Evolutionary conservation across 164 flowering plant genomes (phyloP).

Genomic region (Vitis amurensis): DNA sequence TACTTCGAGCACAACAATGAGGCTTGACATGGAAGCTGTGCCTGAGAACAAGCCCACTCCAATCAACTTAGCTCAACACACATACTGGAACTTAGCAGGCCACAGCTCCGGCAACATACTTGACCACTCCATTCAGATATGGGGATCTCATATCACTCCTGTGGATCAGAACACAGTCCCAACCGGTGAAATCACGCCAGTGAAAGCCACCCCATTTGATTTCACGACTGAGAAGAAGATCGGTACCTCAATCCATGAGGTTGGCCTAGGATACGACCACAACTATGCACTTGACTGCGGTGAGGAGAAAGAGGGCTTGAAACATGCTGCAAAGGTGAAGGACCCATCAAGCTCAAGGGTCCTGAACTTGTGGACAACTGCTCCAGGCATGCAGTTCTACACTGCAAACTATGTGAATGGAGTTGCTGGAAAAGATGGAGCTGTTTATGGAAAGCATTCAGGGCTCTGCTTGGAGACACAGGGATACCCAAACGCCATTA

Average conservation of each 20-base stretch:
- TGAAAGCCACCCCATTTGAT: conserved; percentile 82
- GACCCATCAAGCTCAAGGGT: conserved; percentile 73
- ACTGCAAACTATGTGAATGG: conserved; percentile 88
- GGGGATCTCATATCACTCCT: conserved; percentile 76
- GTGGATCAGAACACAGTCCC: conserved; percentile 76
- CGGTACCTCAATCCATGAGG: conserved; percentile 57
- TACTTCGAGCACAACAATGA: conserved; percentile 64
- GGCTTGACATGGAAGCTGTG: conserved; percentile 94
- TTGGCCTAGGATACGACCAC: conserved; percentile 90
- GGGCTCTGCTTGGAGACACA: conserved; percentile 91
- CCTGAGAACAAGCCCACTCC: conserved; percentile 82
- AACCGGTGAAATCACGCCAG: conserved; percentile 84
- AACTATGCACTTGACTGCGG: conserved; percentile 82
- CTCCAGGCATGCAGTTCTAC: conserved; percentile 97
- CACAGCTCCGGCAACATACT: conserved; percentile 75
- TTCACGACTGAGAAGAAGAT: conserved; percentile 73
- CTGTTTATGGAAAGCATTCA: conserved; percentile 73
- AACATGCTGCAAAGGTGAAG: conserved; percentile 69
- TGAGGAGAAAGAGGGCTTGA: conserved; percentile 71
- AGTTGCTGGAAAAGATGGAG: conserved; percentile 74
- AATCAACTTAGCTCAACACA: conserved; percentile 86
- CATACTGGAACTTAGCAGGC: conserved; percentile 94
- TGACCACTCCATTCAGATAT: conserved; percentile 74
- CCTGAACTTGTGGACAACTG: conserved; percentile 75
- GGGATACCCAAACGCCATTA: conserved; percentile 90